Evolutionary conservation across 2,329 filamentous ascomycete genomes (phyloP), one percentile per base, ranked within the genome.

Genomic region (Neoarthrinium moseri): DNA sequence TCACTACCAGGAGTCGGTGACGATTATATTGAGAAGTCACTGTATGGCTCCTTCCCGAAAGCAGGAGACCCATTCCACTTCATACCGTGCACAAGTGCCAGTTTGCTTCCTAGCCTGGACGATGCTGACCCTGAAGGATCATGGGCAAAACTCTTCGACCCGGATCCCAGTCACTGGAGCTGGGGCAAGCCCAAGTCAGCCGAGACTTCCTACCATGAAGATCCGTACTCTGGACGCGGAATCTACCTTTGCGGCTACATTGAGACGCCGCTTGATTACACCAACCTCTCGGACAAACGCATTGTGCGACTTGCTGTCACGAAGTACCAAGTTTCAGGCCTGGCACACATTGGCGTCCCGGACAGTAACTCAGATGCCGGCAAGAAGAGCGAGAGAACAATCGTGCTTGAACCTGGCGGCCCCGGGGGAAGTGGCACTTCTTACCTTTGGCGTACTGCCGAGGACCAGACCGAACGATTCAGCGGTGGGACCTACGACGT

Each of bases 401-500:
- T 78, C 29, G 67, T 78, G 17, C 59, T 78, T 24, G 69, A 78
- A 45, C 75, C 75, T 3, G 75, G 76, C 34, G 74, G 74, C 8
- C 74, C 74, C 0, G 74, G 74, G 2, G 74, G 70, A 12, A 74
- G 71, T 49, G 75, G 74, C 4, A 74, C 69, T 0, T 57, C 45
- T 1, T 69, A 70, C 30, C 64, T 60, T 3, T 75, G 70, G 70
- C 53, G 63, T 5, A 51, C 50, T 0, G 66, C 62, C 4, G 66
- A 74, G 45, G 43, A 49, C 0, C 48, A 72, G 27, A 67, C 69
- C 4, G 54, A 66, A 45, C 67, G 70, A 3, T 56, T 77, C 11
- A 73, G 71, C 46, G 66, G 66, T 24, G 63, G 68, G 18, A 55
- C 61, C 18, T 73, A 68, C 18, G 74, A 78, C 47, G 69, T 78